These are phyloP conservation scores for Annulohypoxylon moriforme DNA, from an alignment of 495 filamentous ascomycete genomes.

Conservation along the genomic window DNA sequence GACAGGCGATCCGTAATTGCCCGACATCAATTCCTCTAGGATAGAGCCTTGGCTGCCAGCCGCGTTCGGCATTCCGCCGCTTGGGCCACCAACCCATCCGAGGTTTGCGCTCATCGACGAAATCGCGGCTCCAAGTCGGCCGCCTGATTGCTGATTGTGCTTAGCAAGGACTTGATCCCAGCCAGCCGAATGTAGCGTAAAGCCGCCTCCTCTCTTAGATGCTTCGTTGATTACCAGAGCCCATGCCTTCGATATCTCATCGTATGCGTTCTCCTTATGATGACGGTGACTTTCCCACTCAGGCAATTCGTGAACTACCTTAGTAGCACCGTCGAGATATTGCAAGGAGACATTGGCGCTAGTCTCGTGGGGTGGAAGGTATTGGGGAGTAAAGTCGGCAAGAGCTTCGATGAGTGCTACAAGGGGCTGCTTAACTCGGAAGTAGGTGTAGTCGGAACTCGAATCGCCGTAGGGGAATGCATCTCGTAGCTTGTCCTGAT, in stretches of 20 bases:
- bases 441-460: conserved; percentile 92
- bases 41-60: conserved; percentile 70
- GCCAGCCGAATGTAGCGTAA: conserved; percentile 87
- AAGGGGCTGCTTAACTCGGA: conserved; percentile 86
- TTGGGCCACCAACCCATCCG: conserved; percentile 78
- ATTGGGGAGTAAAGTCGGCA: conserved; percentile 93
- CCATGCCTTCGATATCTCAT: conserved; percentile 95
- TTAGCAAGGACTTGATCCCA: conserved; percentile 92
- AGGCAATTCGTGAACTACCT: conserved; percentile 88
- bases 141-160: conserved; percentile 88
- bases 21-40: conserved; percentile 80
- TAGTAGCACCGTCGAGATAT: conserved; percentile 89
- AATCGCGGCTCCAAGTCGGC: conserved; percentile 83
- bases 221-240: conserved; percentile 91
- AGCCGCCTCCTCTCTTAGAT: conserved; percentile 89
- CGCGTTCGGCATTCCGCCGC: conserved; percentile 41
- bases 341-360: conserved; percentile 81
- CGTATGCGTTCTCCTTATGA: conserved; percentile 93
- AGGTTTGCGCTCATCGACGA: conserved; percentile 77
- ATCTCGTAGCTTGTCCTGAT: conserved; percentile 78
- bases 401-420: conserved; percentile 86
- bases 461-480: conserved; percentile 88
- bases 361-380: conserved; percentile 88
- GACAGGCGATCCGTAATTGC: conserved; percentile 80
- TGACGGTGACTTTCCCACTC: conserved; percentile 90